Conservation (phyloP, 2,329 filamentous ascomycete species). For the Neoscytalidium dimidiatum region DNA sequence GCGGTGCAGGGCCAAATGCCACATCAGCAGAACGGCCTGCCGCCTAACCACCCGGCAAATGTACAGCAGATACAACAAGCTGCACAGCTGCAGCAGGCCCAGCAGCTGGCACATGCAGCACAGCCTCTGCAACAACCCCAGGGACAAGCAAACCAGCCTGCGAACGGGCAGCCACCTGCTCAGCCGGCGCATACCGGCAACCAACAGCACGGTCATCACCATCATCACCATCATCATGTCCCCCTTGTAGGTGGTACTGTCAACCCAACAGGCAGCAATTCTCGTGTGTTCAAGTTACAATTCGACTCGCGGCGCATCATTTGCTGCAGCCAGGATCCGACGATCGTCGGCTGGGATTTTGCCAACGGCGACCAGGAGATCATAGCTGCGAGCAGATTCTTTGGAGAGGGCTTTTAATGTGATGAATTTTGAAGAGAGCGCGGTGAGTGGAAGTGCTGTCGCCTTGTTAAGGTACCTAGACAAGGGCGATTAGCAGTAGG, state of each 20-base stretch:
- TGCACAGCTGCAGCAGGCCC: constrained; percentile 25
- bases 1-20: constrained; percentile 36
- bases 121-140: constrained; percentile 21
- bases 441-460: too few relatives aligned
- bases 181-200: constrained; percentile 24
- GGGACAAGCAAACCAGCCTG: constrained; percentile 17
- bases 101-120: constrained; percentile 14
- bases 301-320: constrained; percentile 93
- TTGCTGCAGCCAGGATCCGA: constrained; percentile 87
- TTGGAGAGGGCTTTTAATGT: constrained; percentile 52
- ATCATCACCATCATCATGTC: constrained; percentile 31
- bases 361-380: constrained; percentile 82
- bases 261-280: constrained; percentile 38
- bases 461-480: too few relatives aligned
- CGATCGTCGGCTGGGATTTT: constrained; percentile 98
- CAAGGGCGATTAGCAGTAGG: neutral
- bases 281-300: constrained; percentile 90
- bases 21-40: neutral
- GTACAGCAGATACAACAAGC: constrained; percentile 25
- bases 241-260: constrained; percentile 22
- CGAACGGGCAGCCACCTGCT: neutral
- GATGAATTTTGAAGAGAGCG: neutral
- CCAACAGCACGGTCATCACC: constrained; percentile 23
- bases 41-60: constrained; percentile 26
- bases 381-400: constrained; percentile 76